Conservation (phyloP, 495 filamentous ascomycete genomes). For the Trichocladium uniseriatum region DNA sequence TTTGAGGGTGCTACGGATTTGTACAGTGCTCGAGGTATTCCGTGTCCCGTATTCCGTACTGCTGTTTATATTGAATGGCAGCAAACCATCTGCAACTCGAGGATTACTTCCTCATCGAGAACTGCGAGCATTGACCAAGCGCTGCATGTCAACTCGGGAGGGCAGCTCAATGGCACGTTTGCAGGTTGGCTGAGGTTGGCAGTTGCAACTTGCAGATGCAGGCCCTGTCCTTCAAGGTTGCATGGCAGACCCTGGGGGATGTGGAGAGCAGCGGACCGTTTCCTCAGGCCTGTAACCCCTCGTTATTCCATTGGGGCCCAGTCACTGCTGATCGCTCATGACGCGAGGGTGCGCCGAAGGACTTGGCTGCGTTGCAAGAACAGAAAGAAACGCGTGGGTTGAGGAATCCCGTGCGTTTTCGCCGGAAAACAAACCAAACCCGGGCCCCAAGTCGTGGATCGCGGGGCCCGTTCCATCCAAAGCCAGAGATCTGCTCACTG, state of each 20-base stretch:
- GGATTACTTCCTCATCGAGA: slow-evolving; percentile 3
- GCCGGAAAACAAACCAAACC: too few species aligned
- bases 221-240: neutral
- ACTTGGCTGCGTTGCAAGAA: neutral
- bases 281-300: slow-evolving; percentile 1
- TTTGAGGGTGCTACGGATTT: too few species aligned
- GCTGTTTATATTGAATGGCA: slow-evolving; percentile 1
- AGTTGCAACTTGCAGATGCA: too few species aligned
- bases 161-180: neutral
- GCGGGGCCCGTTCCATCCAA: too few species aligned
- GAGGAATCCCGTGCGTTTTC: neutral
- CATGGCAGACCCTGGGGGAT: neutral
- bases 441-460: too few species aligned
- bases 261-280: slow-evolving; percentile 4
- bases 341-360: neutral
- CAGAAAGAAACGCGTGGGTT: slow-evolving; percentile 1
- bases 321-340: neutral
- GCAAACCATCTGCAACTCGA: neutral
- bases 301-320: neutral
- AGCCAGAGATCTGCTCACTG: neutral
- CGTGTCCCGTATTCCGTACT: neutral
- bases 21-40: too few species aligned
- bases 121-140: neutral
- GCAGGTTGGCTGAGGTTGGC: neutral
- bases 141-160: neutral